Evolutionary conservation across 106 monocot genomes (phyloP).

Genomic region (Dendrobium nobile): DNA sequence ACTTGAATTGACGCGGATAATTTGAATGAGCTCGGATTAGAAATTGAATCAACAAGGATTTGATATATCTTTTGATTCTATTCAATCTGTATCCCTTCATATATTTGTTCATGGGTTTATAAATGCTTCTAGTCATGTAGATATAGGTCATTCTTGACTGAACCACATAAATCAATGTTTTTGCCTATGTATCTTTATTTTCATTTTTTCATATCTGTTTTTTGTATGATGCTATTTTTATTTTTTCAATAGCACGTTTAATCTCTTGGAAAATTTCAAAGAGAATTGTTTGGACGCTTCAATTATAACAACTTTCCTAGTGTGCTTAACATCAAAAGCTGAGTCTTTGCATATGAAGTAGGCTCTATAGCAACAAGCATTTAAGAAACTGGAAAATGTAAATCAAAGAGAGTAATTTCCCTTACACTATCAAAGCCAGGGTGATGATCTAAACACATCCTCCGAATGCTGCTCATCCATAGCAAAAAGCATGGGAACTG

Average conservation of each 20-base stretch:
- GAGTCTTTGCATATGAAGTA: background rate
- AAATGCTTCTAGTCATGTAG: background rate
- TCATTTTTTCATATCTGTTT: background rate
- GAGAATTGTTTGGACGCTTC: background rate
- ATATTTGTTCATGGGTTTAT: background rate
- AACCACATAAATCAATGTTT: background rate
- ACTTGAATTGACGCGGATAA: no score
- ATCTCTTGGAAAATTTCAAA: background rate
- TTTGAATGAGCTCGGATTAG: no score
- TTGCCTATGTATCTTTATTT: background rate
- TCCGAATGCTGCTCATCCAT: constrained; percentile 84
- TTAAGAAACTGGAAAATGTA: background rate
- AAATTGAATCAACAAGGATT: no score
- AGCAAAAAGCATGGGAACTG: constrained; percentile 89
- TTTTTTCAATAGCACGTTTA: background rate
- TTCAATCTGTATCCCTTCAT: background rate
- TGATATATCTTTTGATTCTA: background rate
- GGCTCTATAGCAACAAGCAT: background rate
- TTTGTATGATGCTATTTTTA: background rate
- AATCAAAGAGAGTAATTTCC: background rate
- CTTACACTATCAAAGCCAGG: constrained; percentile 85
- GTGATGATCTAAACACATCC: constrained; percentile 83
- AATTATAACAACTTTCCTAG: background rate
- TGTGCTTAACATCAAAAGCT: constrained; percentile 1
- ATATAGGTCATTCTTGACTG: background rate